Evolutionary conservation across 176 grass and related monocot species (phyloP), one percentile per base, ranked within the genome.

Genomic region (Guadua angustifolia): DNA sequence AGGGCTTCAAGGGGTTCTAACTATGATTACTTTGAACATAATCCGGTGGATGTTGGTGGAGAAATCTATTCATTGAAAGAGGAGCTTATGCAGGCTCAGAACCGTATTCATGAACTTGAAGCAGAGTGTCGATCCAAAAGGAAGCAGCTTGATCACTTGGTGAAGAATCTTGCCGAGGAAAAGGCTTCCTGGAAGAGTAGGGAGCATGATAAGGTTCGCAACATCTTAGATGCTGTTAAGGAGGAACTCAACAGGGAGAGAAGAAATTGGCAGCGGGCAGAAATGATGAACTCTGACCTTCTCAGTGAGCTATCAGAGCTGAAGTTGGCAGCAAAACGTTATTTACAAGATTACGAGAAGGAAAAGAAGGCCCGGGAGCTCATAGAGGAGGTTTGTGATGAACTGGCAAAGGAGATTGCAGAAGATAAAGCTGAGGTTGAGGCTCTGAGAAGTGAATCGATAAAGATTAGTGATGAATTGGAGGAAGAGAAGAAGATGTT

Each of bases 381-480:
- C 72, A 91, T 94, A 89, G 92, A 94, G 82, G 92, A 94, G 80
- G 92, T 94, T 4, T 94, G 92, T 71, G 92, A 94, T 74, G 92
- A 94, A 68, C 73, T 94, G 53, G 92, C 86, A 21, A 94, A 94
- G 81, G 92, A 94, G 82, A 91, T 94, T 66, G 49, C 88, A 59
- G 92, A 94, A 60, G 89, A 91, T 75, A 94, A 93, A 83, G 75
- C 88, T 45, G 88, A 93, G 70, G 49, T 90, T n/a, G 88, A 90
- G 71, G 77, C 84, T 74, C 79, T 94, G 32, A 89, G 82, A 78
- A 68, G 33, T 49, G 92, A 91, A 82, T 88, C 89, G 0, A 69
- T 91, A 67, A 91, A 89, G 79, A 74, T 88, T 19, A 83, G 80
- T 72, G 86, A 94, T 67, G 92, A 94, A 79, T 66, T 94, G n/a